These are phyloP conservation scores for Xylariaceae sp. DNA, from an alignment of 2,329 filamentous ascomycete genomes.

Conservation along the genomic window DNA sequence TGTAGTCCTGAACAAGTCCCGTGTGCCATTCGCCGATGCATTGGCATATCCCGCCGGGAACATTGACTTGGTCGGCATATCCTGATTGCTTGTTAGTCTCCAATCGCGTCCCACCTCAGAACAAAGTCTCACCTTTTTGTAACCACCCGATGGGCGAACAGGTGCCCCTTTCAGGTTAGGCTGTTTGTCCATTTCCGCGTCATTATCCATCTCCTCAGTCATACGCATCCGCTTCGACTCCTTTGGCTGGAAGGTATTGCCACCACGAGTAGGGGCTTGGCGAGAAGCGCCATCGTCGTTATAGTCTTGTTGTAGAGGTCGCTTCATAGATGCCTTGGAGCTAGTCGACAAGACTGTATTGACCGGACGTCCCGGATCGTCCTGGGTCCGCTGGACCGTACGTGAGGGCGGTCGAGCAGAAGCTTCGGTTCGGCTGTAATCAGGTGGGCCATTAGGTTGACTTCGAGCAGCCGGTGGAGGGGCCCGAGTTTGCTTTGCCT, in stretches of 20 bases:
- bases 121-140: constrained; percentile 63
- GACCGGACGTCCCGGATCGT: constrained; percentile 64
- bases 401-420: constrained; percentile 56
- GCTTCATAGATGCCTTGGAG: constrained; percentile 74
- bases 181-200: constrained; percentile 60
- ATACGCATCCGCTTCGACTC: constrained; percentile 82
- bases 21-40: constrained; percentile 55
- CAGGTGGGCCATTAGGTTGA: constrained; percentile 55
- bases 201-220: constrained; percentile 70
- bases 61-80: constrained; percentile 60
- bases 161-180: constrained; percentile 78
- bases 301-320: constrained; percentile 68
- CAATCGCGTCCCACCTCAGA: neutral
- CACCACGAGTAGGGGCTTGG: constrained; percentile 52
- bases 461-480: constrained; percentile 62
- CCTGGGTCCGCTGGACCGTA: constrained; percentile 57
- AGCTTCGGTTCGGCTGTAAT: constrained; percentile 45
- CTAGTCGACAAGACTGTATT: constrained; percentile 63
- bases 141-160: constrained; percentile 74
- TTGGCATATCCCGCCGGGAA: constrained; percentile 65
- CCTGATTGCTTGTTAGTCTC: constrained; percentile 51
- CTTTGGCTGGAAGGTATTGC: constrained; percentile 66
- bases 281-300: constrained; percentile 57
- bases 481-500: constrained; percentile 65
- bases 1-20: constrained; percentile 67